Evolutionary conservation across 192 early-diverging fungal species (phyloP), one percentile per base, ranked within the genome.

Genomic region (Linderina pennispora): DNA sequence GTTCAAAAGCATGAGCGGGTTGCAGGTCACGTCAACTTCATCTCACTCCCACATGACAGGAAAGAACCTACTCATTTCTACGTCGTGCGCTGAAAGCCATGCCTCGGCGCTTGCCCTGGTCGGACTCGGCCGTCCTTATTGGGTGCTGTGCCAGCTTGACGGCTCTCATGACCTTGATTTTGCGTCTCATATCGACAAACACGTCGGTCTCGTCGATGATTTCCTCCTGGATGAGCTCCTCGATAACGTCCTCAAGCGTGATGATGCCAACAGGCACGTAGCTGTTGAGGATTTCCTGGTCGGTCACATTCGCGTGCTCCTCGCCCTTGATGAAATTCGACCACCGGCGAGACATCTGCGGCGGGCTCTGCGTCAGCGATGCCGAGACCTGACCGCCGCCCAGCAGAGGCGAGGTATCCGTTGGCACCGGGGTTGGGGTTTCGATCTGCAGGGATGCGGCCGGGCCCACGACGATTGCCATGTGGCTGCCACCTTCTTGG

Each of bases 151-250:
- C 53, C 3, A 62, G 36, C 50, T 69, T 69, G 46, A 60, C 58
- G 2, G 65, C 65, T 0, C 61, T 53, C 61, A 64, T 52, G 11
- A 34, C 28, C 28, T 31, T 31, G 28, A 31, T 31, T 11, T 31
- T 31, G 28, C 28, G 28, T 11, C 28, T 31, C 24, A 73, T 69
- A 15, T 77, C 75, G 28, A 77, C 42, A 56, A 77, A 77, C 45
- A 80, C 85, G 58, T 87, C 87, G 6, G 87, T 87, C 52, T 89
- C 87, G 50, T 89, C 87, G 23, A 89, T 76, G 44, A 89, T 89
- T 46, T 89, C 84, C 53, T 90, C 88, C 26, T 84, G 83, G 43
- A 90, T 82, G 14, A 90, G 61, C 53, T 88, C 88, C 64, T 90
- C 88, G 48, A 89, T 89, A 13, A 89, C 83, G 56, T 89, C 87